These are phyloP conservation scores for Pholiota adiposa DNA, from an alignment of 1,284 basidiomycete species.

Conservation along the genomic window DNA sequence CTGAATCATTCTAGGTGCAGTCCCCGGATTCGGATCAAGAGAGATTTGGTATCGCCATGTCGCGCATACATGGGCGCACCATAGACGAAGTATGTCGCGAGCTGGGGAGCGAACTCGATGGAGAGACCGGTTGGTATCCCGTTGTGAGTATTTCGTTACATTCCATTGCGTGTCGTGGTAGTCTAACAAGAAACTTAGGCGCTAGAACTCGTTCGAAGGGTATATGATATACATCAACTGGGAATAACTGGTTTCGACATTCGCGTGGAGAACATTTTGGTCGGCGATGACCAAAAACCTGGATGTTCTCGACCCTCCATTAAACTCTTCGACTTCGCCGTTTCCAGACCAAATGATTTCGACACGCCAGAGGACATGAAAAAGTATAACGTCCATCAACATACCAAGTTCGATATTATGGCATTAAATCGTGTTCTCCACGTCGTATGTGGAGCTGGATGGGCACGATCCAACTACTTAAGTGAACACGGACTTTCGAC, in stretches of 20 bases:
- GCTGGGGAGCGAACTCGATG: not conserved
- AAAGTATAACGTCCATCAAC: not conserved
- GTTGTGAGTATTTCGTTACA: not conserved
- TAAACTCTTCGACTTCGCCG: not conserved
- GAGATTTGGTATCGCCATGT: constrained; percentile 1
- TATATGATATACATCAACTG: not conserved
- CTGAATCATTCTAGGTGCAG: not conserved
- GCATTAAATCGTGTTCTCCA: not conserved
- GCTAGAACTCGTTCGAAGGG: not conserved
- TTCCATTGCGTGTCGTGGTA: not conserved
- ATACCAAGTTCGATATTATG: not conserved
- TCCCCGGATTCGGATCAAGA: not conserved
- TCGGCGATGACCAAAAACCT: not conserved
- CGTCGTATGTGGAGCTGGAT: not conserved
- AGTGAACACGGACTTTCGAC: not conserved
- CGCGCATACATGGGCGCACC: not conserved
- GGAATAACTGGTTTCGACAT: not conserved
- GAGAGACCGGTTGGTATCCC: not conserved
- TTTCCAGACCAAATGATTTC: not conserved
- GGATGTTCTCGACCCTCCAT: not conserved
- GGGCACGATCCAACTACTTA: not conserved
- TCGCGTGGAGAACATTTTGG: not conserved
- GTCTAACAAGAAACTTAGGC: not conserved
- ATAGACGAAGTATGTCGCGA: not conserved
- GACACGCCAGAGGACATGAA: not conserved